Conservation (phyloP, 1,139 yeast genomes). For the Diutina mesorugosa region DNA sequence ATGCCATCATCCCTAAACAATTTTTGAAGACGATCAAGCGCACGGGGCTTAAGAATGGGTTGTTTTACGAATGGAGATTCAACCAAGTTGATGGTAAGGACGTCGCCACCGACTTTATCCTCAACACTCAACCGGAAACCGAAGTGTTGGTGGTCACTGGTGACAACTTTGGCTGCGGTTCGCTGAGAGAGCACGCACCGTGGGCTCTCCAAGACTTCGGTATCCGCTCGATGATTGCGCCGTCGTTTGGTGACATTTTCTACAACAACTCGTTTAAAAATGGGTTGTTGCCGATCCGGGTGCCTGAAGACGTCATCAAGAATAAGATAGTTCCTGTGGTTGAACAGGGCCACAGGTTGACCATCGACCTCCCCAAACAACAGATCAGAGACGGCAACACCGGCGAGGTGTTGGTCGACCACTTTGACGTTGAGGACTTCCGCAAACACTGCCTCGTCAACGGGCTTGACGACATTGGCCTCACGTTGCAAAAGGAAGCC, state of each 20-base stretch:
- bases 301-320: slow-evolving; percentile 61
- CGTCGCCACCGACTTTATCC: slow-evolving; percentile 74
- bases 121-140: slow-evolving; percentile 72
- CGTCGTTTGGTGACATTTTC: slow-evolving; percentile 96
- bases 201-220: slow-evolving; percentile 99
- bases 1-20: slow-evolving; percentile 97
- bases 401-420: slow-evolving; percentile 62
- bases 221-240: slow-evolving; percentile 89
- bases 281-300: slow-evolving; percentile 83
- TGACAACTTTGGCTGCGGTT: slow-evolving; percentile 97
- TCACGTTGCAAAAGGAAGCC: slow-evolving; percentile 82
- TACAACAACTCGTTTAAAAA: slow-evolving; percentile 94
- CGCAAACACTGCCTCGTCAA: slow-evolving; percentile 90
- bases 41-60: slow-evolving; percentile 80
- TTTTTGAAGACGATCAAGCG: slow-evolving; percentile 94
- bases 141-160: slow-evolving; percentile 86
- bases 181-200: slow-evolving; percentile 98
- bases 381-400: slow-evolving; percentile 54
- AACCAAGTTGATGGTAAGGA: slow-evolving; percentile 65
- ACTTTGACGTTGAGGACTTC: slow-evolving; percentile 80
- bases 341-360: slow-evolving; percentile 52
- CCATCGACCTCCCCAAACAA: slow-evolving; percentile 80
- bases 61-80: slow-evolving; percentile 84
- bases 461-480: slow-evolving; percentile 94
- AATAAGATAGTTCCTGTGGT: slow-evolving; percentile 73